Conservation (phyloP, 768 basidiomycete species). For the Porphyrellus cyaneotinctus region DNA sequence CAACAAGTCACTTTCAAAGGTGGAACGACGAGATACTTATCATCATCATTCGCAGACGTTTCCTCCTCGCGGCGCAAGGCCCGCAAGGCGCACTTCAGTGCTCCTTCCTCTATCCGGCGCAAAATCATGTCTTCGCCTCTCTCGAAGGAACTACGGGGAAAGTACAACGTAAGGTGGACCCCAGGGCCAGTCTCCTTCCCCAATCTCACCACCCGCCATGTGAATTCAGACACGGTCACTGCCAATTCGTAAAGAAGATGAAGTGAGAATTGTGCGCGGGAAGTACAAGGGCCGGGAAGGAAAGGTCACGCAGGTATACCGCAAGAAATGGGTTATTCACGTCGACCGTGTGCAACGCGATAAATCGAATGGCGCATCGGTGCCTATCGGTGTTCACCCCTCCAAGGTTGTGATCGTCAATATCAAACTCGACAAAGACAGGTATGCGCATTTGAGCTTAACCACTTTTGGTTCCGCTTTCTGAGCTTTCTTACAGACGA, state of each 20-base stretch:
- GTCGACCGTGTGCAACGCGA: constrained; percentile 97
- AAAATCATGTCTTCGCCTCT: constrained; percentile 98
- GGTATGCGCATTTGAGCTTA: constrained; percentile 38
- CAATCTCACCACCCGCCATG: background rate
- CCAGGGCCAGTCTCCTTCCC: background rate
- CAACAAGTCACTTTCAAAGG: constrained; percentile 8
- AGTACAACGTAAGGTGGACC: constrained; percentile 72
- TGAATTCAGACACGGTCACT: constrained; percentile 72
- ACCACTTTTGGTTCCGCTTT: background rate
- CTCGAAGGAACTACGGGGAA: constrained; percentile 88
- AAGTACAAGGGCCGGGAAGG: constrained; percentile 99
- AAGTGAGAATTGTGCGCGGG: constrained; percentile 93
- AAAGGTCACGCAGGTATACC: constrained; percentile 96
- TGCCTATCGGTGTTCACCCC: constrained; percentile 93
- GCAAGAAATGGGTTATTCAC: constrained; percentile 99
- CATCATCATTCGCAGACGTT: constrained; percentile 51
- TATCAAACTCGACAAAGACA: constrained; percentile 91
- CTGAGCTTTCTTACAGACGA: constrained; percentile 43
- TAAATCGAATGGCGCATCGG: constrained; percentile 93
- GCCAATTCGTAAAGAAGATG: constrained; percentile 96
- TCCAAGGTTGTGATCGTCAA: constrained; percentile 93
- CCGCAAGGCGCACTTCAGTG: constrained; percentile 96
- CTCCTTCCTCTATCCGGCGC: constrained; percentile 91
- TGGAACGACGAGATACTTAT: constrained; percentile 31
- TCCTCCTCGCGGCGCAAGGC: constrained; percentile 96